Base-by-base conservation (phyloP, 2,329 filamentous ascomycete genomes). In the Leptographium procerum region DNA sequence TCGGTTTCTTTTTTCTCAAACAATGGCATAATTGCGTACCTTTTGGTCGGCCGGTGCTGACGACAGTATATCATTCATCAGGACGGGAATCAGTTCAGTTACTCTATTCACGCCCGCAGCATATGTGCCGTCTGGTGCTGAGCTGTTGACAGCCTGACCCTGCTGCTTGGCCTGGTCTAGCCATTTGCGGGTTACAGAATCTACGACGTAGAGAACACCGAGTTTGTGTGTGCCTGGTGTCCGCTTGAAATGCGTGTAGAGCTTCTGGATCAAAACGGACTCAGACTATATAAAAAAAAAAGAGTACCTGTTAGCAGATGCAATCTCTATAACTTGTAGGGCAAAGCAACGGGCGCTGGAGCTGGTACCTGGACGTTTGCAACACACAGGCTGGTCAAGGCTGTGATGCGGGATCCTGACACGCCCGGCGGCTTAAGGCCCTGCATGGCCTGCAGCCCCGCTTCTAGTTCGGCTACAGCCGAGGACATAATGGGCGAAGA, bases 121-220 rank as follows among this genome's bases (percentile, higher is more conserved):
- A 80, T 87, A 96, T 58, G 91, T 96, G 70, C 94, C 94, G 75
- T 95, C 89, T 65, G 86, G 84, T 65, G 91, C 90, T 73, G 84
- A 81, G 72, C 82, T 85, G 75, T 88, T 88, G 73, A 91, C 83
- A 69, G 87, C 75, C 71, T 97, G 91, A 68, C 88, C 89, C 65
- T 88, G 82, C 69, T 86, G 83, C 75, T 91, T 94, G 69, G 94
- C 92, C 75, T 91, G 88, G 73, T 97, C 92, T 78, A 96, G 85
- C 92, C 94, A 99, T 78, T 95, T 92, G 75, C 94, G 90, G 73
- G 91, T 92, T 83, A 99, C 91, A 79, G 92, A 96, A 82, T 99
- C 94, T 91, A 99, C 89, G 77, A 97, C 91, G 86, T 99, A 99
- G 77, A 99, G 86, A 70, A 96, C 91, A 76, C 94, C 94, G 73